phyloP scores from a whole-genome alignment of 768 basidiomycete species.

The Tylopilus intermedius region DNA sequence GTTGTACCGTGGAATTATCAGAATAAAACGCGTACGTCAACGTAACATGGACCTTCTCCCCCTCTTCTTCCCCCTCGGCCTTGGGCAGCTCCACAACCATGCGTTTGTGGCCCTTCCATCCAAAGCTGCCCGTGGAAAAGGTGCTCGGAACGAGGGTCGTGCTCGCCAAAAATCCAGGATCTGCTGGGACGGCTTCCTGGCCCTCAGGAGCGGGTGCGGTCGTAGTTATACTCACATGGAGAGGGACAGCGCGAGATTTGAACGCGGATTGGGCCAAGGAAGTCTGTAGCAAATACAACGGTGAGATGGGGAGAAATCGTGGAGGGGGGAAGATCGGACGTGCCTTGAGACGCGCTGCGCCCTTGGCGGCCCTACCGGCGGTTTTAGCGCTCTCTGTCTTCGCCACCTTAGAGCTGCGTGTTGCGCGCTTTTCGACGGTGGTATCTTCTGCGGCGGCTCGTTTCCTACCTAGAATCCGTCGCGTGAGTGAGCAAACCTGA shows the following conservation, averaged over 20 bases:
- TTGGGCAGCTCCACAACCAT: conserved; percentile 60
- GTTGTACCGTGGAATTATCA: background rate
- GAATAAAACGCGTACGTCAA: conserved; percentile 52
- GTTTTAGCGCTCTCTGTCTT: conserved; percentile 38
- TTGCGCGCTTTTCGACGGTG: conserved; percentile 28
- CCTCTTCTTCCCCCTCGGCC: conserved; percentile 40
- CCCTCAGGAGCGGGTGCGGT: conserved; percentile 46
- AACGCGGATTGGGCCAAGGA: conserved; percentile 48
- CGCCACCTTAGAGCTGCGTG: conserved; percentile 47
- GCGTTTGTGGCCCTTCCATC: conserved; percentile 77
- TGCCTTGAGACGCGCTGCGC: conserved; percentile 45
- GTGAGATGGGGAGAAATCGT: background rate
- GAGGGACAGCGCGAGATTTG: conserved; percentile 60
- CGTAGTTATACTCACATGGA: conserved; percentile 65
- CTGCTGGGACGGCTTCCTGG: conserved; percentile 34
- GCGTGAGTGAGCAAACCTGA: background rate
- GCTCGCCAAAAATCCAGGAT: conserved; percentile 58
- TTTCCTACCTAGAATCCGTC: conserved; percentile 36
- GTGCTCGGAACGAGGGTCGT: conserved; percentile 52
- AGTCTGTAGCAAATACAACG: conserved; percentile 29
- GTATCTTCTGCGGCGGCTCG: conserved; percentile 38
- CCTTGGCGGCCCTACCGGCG: conserved; percentile 34
- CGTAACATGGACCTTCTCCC: conserved; percentile 68
- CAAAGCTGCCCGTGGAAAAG: conserved; percentile 74
- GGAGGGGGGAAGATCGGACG: conserved; percentile 6